These are phyloP conservation scores for Peltaster fructicola DNA, from an alignment of 2,329 filamentous ascomycete genomes.

Conservation along the genomic window DNA sequence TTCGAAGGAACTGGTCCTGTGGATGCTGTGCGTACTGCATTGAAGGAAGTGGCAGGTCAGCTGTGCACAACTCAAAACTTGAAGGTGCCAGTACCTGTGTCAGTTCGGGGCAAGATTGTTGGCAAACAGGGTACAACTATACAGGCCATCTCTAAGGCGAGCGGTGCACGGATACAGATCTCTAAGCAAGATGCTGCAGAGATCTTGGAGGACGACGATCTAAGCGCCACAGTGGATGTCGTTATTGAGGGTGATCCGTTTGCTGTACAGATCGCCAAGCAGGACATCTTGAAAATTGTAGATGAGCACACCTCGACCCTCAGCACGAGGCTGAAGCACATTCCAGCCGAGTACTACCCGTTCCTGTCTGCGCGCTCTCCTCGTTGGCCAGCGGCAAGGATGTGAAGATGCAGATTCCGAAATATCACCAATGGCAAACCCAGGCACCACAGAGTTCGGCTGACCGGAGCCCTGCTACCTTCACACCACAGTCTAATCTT, in stretches of 20 bases:
- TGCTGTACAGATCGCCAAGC: conserved; percentile 65
- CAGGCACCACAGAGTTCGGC: conserved; percentile 46
- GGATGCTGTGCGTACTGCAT: conserved; percentile 68
- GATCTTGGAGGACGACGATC: conserved; percentile 48
- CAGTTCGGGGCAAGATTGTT: conserved; percentile 76
- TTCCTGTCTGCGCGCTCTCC: conserved; percentile 64
- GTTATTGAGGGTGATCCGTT: conserved; percentile 80
- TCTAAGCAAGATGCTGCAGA: conserved; percentile 57
- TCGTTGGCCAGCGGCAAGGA: conserved; percentile 58
- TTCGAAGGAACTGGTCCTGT: conserved; percentile 76
- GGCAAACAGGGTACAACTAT: conserved; percentile 81
- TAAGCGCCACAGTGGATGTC: conserved; percentile 63
- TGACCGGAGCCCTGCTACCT: conserved; percentile 49
- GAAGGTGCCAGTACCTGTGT: conserved; percentile 65
- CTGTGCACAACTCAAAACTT: conserved; percentile 66
- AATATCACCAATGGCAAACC: conserved; percentile 55
- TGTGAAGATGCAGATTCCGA: conserved; percentile 65
- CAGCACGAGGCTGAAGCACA: conserved; percentile 62
- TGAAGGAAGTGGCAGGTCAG: conserved; percentile 76
- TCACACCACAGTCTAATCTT: conserved; percentile 52
- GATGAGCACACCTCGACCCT: conserved; percentile 70
- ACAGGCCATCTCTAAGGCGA: conserved; percentile 74
- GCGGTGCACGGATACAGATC: conserved; percentile 77
- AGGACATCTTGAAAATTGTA: conserved; percentile 73
- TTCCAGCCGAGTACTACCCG: conserved; percentile 85